Base-by-base conservation (phyloP, 495 filamentous ascomycete genomes). In the Podospora fimiseda region DNA sequence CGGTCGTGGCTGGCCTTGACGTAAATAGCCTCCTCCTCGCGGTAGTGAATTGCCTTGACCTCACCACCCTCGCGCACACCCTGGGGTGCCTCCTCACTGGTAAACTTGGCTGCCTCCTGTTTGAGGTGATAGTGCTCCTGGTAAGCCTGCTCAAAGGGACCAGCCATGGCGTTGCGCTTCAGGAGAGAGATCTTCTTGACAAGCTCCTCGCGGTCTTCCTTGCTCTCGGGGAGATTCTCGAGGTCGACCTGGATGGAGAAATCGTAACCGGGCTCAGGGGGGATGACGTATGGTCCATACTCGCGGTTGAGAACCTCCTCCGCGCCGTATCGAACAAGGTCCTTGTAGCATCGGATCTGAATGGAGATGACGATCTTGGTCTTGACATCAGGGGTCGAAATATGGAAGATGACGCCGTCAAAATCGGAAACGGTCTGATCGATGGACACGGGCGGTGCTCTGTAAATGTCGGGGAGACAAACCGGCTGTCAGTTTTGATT, bases 21-120 rank as follows among this genome's bases (percentile, higher is more conserved):
- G 70, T 95, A 98, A 65, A 98, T 96, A n/a, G 93, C 93, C 66
- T 98, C 93, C 74, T 97, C 93, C 58, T 98, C 94, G 15, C 93
- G 85, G 73, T 98, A 97, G 60, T 96, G 91, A 53, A 98, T 93
- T 2, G 91, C 86, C 86, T 93, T 95, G 20, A 96, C 86, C 58
- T 94, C 85, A 37, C 90, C 90, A 23, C 90, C 89, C 73, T 96
- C 91, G 61, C 78, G 72, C 30, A 94, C 76, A 41, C 90, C 90
- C 63, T 92, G 85, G 1, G 93, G 93, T 13, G 94, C 94, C 40
- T 89, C 85, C 70, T 97, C 93, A 1, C 86, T 83, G 9, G 85
- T 95, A 60, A 89, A 95, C 63, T 85, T 85, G n/a, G 89, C 86
- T 6, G 93, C 89, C 60, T 90, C 88, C 60, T 93, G 88, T 52